Percentiles rank a stretch among this genome's conserved stretches.
phyloP scores from a whole-genome alignment of 2,329 filamentous ascomycete species.

The Cadophora sp. region DNA sequence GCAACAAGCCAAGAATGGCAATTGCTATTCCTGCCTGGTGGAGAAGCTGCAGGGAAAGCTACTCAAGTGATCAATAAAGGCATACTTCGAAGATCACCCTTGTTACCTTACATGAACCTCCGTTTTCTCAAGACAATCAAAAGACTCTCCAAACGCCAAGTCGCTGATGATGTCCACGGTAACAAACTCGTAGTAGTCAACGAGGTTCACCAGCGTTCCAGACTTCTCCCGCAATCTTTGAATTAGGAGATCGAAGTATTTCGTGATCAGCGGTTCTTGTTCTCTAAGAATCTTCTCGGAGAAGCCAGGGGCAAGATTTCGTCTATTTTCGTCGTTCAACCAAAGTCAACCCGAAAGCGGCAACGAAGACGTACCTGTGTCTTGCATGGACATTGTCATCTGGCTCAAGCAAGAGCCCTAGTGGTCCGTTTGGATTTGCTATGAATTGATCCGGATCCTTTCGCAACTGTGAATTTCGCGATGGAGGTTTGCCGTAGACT shows the following conservation, averaged over 20 bases:
- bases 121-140: conserved; percentile 41
- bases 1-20: conserved; percentile 7
- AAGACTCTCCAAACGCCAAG: conserved; percentile 52
- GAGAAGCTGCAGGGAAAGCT: conserved; percentile 4
- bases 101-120: neutral
- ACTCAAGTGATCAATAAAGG: neutral
- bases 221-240: conserved; percentile 39
- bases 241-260: conserved; percentile 49
- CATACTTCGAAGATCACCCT: neutral
- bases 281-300: conserved; percentile 42
- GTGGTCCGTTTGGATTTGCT: neutral
- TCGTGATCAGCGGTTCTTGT: conserved; percentile 47
- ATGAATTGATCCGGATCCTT: conserved; percentile 17
- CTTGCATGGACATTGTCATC: conserved; percentile 21
- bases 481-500: conserved; percentile 7
- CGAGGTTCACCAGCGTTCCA: conserved; percentile 39
- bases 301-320: conserved; percentile 42
- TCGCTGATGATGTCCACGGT: conserved; percentile 51
- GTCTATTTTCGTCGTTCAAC: conserved; percentile 20
- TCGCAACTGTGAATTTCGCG: conserved; percentile 12
- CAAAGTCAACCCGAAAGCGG: neutral
- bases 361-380: neutral
- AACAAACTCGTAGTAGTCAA: conserved; percentile 45
- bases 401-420: conserved; percentile 15
- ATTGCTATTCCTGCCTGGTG: neutral